Evolutionary conservation across 495 filamentous ascomycete genomes (phyloP).

Genomic region (Tuber borchii): DNA sequence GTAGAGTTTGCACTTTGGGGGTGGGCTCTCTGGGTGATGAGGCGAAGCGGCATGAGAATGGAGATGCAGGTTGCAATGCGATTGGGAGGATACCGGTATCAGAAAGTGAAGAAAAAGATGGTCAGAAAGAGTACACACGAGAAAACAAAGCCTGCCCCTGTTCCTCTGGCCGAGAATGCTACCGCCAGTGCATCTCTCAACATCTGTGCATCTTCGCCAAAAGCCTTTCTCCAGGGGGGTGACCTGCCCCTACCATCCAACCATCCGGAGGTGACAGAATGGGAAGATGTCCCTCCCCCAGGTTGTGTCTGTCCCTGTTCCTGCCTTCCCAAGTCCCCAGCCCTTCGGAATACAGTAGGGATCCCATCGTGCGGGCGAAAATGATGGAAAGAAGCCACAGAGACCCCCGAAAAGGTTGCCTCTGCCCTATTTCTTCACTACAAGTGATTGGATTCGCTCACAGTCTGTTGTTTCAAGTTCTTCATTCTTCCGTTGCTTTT

Average conservation of each 20-base stretch:
- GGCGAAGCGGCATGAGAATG: neutral
- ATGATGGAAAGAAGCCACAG: constrained; percentile 13
- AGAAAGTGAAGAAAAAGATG: neutral
- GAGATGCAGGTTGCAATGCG: neutral
- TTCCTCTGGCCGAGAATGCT: neutral
- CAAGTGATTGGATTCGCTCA: constrained; percentile 6
- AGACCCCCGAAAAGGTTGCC: constrained; percentile 18
- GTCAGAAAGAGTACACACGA: neutral
- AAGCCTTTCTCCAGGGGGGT: constrained; percentile 9
- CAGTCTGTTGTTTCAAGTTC: constrained; percentile 21
- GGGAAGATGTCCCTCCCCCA: constrained; percentile 18
- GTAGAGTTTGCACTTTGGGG: neutral
- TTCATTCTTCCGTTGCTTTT: neutral
- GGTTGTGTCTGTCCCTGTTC: constrained; percentile 22
- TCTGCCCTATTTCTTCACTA: neutral
- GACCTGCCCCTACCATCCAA: constrained; percentile 15
- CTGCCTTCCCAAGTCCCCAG: constrained; percentile 31
- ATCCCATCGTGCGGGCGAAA: constrained; percentile 14
- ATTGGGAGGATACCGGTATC: neutral
- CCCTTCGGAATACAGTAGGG: constrained; percentile 29
- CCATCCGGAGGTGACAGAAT: constrained; percentile 13
- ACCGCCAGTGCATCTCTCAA: constrained; percentile 7
- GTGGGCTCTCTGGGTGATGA: neutral
- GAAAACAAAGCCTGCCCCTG: neutral
- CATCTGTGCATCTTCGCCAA: constrained; percentile 37